These are phyloP conservation scores for Candida odintsovae DNA, from an alignment of 805 yeast species.

Conservation along the genomic window DNA sequence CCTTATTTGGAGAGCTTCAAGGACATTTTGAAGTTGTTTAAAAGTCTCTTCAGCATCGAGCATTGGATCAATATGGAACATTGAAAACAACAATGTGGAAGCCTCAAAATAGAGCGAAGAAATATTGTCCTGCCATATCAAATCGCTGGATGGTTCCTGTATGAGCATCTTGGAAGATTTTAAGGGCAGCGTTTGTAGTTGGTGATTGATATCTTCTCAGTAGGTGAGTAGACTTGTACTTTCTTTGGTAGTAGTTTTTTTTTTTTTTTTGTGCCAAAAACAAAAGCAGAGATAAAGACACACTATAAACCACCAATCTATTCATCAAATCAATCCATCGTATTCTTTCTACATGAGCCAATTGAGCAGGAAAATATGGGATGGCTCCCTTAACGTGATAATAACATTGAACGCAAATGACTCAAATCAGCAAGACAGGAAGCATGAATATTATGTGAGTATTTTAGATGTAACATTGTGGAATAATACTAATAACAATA, in stretches of 20 bases:
- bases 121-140: conserved; percentile 12
- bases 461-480: neutral
- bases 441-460: conserved; percentile 9
- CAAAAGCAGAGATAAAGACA: too few species aligned
- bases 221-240: neutral
- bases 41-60: conserved; percentile 14
- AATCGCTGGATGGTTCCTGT: conserved; percentile 1
- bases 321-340: too few species aligned
- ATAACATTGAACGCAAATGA: conserved; percentile 26
- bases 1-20: conserved; percentile 18
- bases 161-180: neutral
- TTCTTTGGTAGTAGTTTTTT: neutral
- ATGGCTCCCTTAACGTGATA: conserved; percentile 44
- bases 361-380: conserved; percentile 37
- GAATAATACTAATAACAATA: conserved; percentile 2
- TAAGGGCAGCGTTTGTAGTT: neutral
- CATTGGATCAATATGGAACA: conserved; percentile 28
- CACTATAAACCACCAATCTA: too few species aligned
- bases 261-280: neutral
- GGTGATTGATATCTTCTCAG: neutral
- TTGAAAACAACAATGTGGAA: conserved; percentile 22
- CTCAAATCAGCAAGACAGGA: conserved; percentile 15
- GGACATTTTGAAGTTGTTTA: conserved; percentile 10
- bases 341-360: neutral
- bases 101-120: conserved; percentile 5